Base-by-base conservation (phyloP, 208 protist species). In the Acanthamoeba lenticulata region DNA sequence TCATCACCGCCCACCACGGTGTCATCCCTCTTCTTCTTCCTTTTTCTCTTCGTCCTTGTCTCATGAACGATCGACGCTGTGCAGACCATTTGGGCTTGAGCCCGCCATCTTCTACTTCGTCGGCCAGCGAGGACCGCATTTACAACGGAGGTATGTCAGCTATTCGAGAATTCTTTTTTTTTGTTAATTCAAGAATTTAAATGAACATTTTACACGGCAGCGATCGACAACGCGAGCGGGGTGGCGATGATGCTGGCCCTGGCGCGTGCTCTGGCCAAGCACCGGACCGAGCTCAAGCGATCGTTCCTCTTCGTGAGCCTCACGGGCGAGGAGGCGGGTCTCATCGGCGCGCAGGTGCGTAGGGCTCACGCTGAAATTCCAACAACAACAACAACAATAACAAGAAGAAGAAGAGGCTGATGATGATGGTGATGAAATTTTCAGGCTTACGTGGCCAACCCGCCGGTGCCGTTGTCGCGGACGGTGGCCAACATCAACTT, bases 391-490 rank as follows among this genome's bases (percentile, higher is more conserved):
- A 60, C 15, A 60, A 21, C 52, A 60, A 60, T 27, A 60, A 21
- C 52, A 21, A 60, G 60, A 55, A 57, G 49, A 57, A 24, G 49
- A 57, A 57, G 49, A 15, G 0, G 11, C 24, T 11, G 29, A 38
- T 4, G 29, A 69, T 29, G 60, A 69, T 32, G 11, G 29, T 69
- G 60, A 69, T 0, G n/a, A 69, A 2, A 21, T 0, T 13, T 57
- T 57, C 42, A 83, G 74, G 74, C 74, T 27, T 83, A 83, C 74
- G 74, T 83, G 74, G 74, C 74, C 40, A 83, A 83, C 29, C 74
- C 74, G 38, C 42, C 74, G 74, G 34, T 83, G 36, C 74, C 74
- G 7, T 40, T 55, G 24, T 9, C 74, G 34, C 17, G 74, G 11
- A 34, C 74, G 2, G 24, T 83, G 74, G 74, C 74, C 40, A 83